Percentiles rank a stretch among this genome's conserved stretches.
Evolutionary conservation across 805 yeast species (phyloP).

Genomic region (Candida chauliodis): DNA sequence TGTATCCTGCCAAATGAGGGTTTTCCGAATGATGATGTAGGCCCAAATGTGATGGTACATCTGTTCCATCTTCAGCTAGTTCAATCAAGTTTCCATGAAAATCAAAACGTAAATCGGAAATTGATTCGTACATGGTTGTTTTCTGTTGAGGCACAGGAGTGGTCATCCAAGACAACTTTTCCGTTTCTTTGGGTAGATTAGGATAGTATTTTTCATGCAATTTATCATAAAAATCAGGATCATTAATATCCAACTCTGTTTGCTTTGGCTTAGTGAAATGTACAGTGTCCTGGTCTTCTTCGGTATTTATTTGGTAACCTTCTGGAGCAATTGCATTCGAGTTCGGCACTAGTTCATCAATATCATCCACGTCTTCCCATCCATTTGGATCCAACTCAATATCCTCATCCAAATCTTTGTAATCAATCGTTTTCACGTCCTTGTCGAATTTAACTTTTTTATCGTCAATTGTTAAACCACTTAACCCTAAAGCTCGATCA

Average conservation of each 20-base stretch:
- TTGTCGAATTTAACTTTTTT: conserved; percentile 31
- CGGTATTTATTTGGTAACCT: conserved; percentile 38
- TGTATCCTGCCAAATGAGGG: conserved; percentile 91
- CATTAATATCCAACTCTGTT: conserved; percentile 55
- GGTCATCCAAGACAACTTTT: conserved; percentile 89
- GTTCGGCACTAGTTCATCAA: conserved; percentile 51
- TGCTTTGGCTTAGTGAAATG: conserved; percentile 62
- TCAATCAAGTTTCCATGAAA: conserved; percentile 76
- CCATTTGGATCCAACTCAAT: conserved; percentile 31
- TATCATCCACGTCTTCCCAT: conserved; percentile 49
- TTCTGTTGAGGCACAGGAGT: conserved; percentile 48
- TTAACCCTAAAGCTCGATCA: conserved; percentile 34
- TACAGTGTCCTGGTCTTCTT: conserved; percentile 43
- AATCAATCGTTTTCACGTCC: conserved; percentile 24
- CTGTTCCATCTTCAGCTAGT: conserved; percentile 17
- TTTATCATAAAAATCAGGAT: conserved; percentile 74
- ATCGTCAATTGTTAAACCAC: conserved; percentile 15
- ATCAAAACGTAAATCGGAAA: conserved; percentile 79
- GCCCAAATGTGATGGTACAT: conserved; percentile 58
- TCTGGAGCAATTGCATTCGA: conserved; percentile 40
- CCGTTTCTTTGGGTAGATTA: conserved; percentile 78
- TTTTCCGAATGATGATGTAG: conserved; percentile 89
- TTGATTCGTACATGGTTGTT: conserved; percentile 45
- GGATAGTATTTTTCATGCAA: conserved; percentile 86
- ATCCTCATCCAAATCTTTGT: conserved; percentile 25